Percentiles rank a stretch among this genome's conserved stretches.
Evolutionary conservation across 2,329 filamentous ascomycete genomes (phyloP).

Genomic region (Nannizzia gypsea): DNA sequence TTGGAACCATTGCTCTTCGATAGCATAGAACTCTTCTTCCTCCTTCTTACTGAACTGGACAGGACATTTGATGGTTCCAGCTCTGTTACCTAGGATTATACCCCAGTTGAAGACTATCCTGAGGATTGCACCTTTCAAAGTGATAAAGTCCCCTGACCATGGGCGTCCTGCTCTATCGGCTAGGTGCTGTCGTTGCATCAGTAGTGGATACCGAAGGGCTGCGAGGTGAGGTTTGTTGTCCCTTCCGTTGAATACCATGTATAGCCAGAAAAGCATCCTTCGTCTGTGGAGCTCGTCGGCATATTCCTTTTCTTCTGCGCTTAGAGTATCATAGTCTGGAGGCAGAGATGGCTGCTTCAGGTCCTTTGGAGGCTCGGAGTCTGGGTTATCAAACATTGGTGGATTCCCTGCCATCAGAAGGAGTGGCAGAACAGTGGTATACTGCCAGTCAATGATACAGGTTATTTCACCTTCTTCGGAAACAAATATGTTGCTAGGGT

Average conservation of each 20-base stretch:
- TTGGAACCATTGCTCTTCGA: constrained; percentile 12
- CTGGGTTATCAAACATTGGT: constrained; percentile 10
- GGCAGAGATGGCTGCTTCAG: constrained; percentile 8
- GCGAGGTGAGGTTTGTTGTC: constrained; percentile 11
- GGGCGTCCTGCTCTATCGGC: constrained; percentile 9
- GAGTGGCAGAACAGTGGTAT: constrained; percentile 10
- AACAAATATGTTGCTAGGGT: constrained; percentile 13
- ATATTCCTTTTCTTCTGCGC: constrained; percentile 9
- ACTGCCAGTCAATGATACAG: constrained; percentile 15
- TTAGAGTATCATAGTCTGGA: constrained; percentile 8
- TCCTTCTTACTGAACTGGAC: constrained; percentile 10
- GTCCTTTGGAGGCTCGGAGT: constrained; percentile 3
- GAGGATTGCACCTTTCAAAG: constrained; percentile 10
- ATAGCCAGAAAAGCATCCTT: constrained; percentile 10
- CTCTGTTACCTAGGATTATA: constrained; percentile 7
- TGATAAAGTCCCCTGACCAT: constrained; percentile 10
- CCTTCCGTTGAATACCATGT: constrained; percentile 10
- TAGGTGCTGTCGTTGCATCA: constrained; percentile 10
- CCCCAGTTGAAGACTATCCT: constrained; percentile 11
- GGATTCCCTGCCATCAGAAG: constrained; percentile 13
- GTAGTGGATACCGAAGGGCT: constrained; percentile 7
- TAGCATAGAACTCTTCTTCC: constrained; percentile 8
- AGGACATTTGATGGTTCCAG: constrained; percentile 7
- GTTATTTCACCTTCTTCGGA: constrained; percentile 8
- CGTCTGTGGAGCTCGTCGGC: constrained; percentile 12